Evolutionary conservation across 1,284 basidiomycete genomes (phyloP).

Genomic region (Papiliotrema fonsecae): DNA sequence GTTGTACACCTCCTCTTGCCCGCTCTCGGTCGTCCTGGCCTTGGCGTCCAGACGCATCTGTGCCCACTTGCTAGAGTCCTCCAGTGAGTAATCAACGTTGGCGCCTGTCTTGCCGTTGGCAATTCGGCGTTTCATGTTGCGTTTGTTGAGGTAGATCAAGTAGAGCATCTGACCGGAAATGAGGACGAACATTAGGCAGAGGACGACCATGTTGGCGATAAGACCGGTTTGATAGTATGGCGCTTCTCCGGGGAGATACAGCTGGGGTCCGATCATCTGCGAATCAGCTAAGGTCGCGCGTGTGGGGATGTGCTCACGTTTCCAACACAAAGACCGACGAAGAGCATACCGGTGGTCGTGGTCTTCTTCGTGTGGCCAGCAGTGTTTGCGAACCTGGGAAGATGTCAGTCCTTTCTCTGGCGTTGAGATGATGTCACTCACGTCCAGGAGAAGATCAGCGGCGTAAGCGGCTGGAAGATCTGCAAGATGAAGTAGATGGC

Average conservation of each 20-base stretch:
- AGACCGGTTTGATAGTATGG: constrained; percentile 23
- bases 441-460: constrained; percentile 32
- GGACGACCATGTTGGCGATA: constrained; percentile 13
- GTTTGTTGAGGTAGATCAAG: constrained; percentile 49
- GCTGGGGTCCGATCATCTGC: constrained; percentile 37
- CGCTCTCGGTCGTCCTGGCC: constrained; percentile 13
- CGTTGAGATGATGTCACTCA: too few relatives aligned
- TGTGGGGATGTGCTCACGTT: too few relatives aligned
- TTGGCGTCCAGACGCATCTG: too few relatives aligned
- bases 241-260: constrained; percentile 14
- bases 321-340: constrained; percentile 28
- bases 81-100: constrained; percentile 50
- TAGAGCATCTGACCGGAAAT: constrained; percentile 41
- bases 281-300: too few relatives aligned
- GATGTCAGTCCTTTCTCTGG: too few relatives aligned
- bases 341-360: constrained; percentile 29
- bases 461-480: constrained; percentile 26
- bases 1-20: constrained; percentile 28
- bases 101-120: constrained; percentile 47
- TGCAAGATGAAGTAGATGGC: constrained; percentile 31
- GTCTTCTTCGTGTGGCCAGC: constrained; percentile 18
- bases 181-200: constrained; percentile 17
- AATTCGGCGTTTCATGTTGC: constrained; percentile 45
- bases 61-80: constrained; percentile 29
- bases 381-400: background rate